Base-by-base conservation (phyloP, 805 yeast species). In the Suhomyces prunicola region DNA sequence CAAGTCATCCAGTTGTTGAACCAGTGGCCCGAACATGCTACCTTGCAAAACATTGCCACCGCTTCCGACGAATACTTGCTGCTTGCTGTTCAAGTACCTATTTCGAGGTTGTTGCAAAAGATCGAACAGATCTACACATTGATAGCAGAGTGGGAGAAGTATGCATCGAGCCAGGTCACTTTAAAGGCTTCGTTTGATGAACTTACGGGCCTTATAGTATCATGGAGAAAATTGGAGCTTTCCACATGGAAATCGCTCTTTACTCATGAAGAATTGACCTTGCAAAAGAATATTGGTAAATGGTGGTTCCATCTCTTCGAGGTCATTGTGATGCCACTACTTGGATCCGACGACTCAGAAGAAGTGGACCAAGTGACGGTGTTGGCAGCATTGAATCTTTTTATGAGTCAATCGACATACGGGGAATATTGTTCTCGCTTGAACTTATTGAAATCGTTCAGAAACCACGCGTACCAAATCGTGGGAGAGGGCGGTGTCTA, bases 251-350 rank as follows among this genome's bases (percentile, higher is more conserved):
- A 85, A 48, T 74, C 84, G 2, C 74, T 94, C 45, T 87, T 94
- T 62, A 74, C 69, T 7, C 79, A 82, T 53, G 97, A 90, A 64
- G 87, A 84, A 48, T 57, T 61, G 15, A 69, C 70, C 0, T 61
- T 80, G 17, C 76, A 78, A 52, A 74, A 73, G 46, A 74, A 69
- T 6, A 70, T 85, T 46, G 90, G 96, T 22, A 83, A 83, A 58
- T 91, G 96, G 94, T 93, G 97, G 96, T 94, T 86, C 72, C 84
- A 91, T 64, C 73, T 94, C 47, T 94, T 86, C 64, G 98, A 94
- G 65, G 83, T 85, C 8, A 79, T 91, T n/a, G 72, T 88, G 39
- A 64, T 86, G 13, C 84, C 85, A 5, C 62, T 71, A 6, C 68
- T 83, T 6, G 67, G 73, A 13, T 17, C 42, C 8, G 42, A 39